A percentile compares a stretch with the other conserved stretches of the same genome.
Conservation (phyloP, 2,329 filamentous ascomycete species). For the Botrytis tulipae region DNA sequence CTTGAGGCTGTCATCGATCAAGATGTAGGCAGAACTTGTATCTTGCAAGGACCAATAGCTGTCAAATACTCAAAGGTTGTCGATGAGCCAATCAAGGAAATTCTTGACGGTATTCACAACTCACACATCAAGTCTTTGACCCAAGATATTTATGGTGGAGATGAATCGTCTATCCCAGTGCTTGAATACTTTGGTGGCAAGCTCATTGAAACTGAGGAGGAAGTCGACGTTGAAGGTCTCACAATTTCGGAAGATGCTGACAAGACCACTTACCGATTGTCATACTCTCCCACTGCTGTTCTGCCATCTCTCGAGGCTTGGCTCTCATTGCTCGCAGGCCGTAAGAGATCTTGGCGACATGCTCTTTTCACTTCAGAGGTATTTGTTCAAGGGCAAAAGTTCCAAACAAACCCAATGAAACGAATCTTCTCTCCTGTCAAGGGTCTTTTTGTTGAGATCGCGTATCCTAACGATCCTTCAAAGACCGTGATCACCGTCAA, state of each 20-base stretch:
- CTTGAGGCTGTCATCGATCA: slow-evolving; percentile 93
- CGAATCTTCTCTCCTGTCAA: slow-evolving; percentile 84
- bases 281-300: slow-evolving; percentile 67
- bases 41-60: slow-evolving; percentile 91
- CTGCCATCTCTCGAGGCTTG: slow-evolving; percentile 80
- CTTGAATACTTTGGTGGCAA: slow-evolving; percentile 96
- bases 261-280: slow-evolving; percentile 83
- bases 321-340: slow-evolving; percentile 84
- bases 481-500: slow-evolving; percentile 84
- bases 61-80: slow-evolving; percentile 85
- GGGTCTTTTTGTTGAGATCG: slow-evolving; percentile 87
- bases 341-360: slow-evolving; percentile 86
- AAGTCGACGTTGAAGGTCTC: slow-evolving; percentile 80
- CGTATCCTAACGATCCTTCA: slow-evolving; percentile 73
- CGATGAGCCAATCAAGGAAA: slow-evolving; percentile 93
- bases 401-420: slow-evolving; percentile 94
- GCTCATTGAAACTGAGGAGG: slow-evolving; percentile 67
- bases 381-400: slow-evolving; percentile 91
- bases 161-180: slow-evolving; percentile 72
- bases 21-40: slow-evolving; percentile 93
- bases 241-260: slow-evolving; percentile 75
- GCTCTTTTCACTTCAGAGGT: slow-evolving; percentile 92
- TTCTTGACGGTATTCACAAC: slow-evolving; percentile 86
- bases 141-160: slow-evolving; percentile 73
- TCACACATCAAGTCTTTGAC: slow-evolving; percentile 80